Base-by-base conservation (phyloP, 257 asterid genomes). In the Nicotiana tomentosiformis region DNA sequence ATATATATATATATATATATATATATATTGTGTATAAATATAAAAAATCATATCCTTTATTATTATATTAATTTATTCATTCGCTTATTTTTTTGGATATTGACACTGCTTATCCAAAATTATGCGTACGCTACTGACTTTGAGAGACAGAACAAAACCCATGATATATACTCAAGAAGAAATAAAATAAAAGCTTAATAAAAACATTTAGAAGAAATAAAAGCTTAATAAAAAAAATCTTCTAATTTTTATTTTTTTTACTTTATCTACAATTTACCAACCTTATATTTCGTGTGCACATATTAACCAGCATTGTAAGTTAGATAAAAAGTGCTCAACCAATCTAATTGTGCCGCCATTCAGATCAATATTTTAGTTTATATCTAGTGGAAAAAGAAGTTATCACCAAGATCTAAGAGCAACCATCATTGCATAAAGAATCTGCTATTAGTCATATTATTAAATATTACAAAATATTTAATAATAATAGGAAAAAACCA, bases 131-230 rank as follows among this genome's bases (percentile, higher is more conserved):
- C 7, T 1, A 35, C 7, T 35, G 7, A 35, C 84, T 72, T 87
- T 82, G 20, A 70, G 83, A 74, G 84, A 80, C 64, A 76, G 37
- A 51, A 80, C 29, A 62, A 39, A 77, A 77, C 66, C 46, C 11
- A 56, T 14, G 61, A 16, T 1, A 56, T 56, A 12, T 12, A 0
- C 16, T 10, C 56, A 12, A 55, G 5, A 49, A 49, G 56, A 49
- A 3, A 46, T 46, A 7, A 49, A 3, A 46, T 46, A 7, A 46
- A 46, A 46, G 55, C 55, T 49, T 49, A 10, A 10, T 49, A 11
- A 49, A 49, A 49, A 10, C 55, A 49, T 49, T 49, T 11, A 26
- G 37, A 62, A 26, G 16, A 23, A 64, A 23, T 55, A 55, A 12
- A 1, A 56, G 39, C 7, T 56, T 4, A 56, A 0, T 17, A n/a